Percentiles rank a stretch among this genome's conserved stretches.
These are phyloP conservation scores for Talaromyces sp. DNA, from an alignment of 2,329 filamentous ascomycete species.

Conservation along the genomic window DNA sequence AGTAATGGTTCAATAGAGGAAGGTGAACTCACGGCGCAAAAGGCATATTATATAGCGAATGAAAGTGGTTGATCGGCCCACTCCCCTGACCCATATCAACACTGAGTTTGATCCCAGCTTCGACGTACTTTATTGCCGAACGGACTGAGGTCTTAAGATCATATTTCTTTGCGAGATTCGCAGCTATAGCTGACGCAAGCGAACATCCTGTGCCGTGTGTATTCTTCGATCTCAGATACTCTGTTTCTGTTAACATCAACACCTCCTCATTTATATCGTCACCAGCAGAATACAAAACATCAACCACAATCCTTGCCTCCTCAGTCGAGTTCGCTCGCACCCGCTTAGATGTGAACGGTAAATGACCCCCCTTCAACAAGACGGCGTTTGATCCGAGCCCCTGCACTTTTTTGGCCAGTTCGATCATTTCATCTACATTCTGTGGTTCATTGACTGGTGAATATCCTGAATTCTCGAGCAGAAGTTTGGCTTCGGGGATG, in stretches of 20 bases:
- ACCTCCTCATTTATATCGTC: slow-evolving; percentile 53
- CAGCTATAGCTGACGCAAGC: slow-evolving; percentile 71
- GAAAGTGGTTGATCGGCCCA: slow-evolving; percentile 67
- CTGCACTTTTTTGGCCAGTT: slow-evolving; percentile 64
- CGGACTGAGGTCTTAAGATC: slow-evolving; percentile 51
- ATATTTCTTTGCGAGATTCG: slow-evolving; percentile 55
- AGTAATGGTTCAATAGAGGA: neutral
- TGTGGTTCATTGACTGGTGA: slow-evolving; percentile 46
- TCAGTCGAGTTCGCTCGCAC: slow-evolving; percentile 56
- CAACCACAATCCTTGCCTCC: slow-evolving; percentile 66
- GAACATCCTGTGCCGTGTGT: slow-evolving; percentile 96
- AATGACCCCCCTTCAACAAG: slow-evolving; percentile 84
- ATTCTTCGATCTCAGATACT: slow-evolving; percentile 69
- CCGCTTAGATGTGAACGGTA: slow-evolving; percentile 67
- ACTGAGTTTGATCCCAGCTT: slow-evolving; percentile 59
- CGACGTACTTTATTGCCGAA: slow-evolving; percentile 58
- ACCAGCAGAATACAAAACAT: slow-evolving; percentile 59
- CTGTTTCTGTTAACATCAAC: slow-evolving; percentile 62
- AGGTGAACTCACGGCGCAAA: slow-evolving; percentile 52
- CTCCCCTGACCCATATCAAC: slow-evolving; percentile 55
- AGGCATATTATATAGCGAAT: slow-evolving; percentile 58
- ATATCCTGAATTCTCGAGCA: slow-evolving; percentile 41
- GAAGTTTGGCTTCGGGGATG: slow-evolving; percentile 47
- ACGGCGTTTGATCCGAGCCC: slow-evolving; percentile 73
- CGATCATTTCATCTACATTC: slow-evolving; percentile 63